Percentiles rank a stretch among this genome's conserved stretches.
Conservation (phyloP, 2,329 filamentous ascomycete genomes). For the Clonostachys sp. region DNA sequence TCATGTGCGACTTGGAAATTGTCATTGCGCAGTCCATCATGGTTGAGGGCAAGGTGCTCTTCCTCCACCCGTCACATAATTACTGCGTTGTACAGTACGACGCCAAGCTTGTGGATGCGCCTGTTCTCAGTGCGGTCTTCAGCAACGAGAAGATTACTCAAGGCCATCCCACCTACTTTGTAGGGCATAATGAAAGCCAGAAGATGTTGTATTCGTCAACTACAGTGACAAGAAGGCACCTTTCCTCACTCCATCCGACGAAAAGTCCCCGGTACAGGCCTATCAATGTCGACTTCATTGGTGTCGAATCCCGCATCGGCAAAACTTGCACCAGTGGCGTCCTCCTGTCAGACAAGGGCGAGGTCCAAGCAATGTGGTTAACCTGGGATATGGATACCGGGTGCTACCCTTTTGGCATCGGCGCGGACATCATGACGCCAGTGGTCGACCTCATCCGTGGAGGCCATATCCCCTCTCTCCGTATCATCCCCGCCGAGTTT, state of each 20-base stretch:
- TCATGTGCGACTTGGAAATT: slow-evolving; percentile 92
- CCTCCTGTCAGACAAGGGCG: slow-evolving; percentile 81
- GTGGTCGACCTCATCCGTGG: slow-evolving; percentile 83
- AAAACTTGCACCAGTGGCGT: slow-evolving; percentile 93
- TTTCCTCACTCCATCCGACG: slow-evolving; percentile 91
- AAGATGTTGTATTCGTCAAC: slow-evolving; percentile 92
- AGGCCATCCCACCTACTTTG: slow-evolving; percentile 90
- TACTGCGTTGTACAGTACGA: slow-evolving; percentile 96
- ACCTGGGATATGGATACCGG: slow-evolving; percentile 97
- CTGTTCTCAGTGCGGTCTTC: slow-evolving; percentile 83
- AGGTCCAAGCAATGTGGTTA: slow-evolving; percentile 92
- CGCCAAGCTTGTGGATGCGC: slow-evolving; percentile 85
- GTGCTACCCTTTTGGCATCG: slow-evolving; percentile 92
- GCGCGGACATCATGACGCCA: slow-evolving; percentile 81
- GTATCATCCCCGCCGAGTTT: slow-evolving; percentile 92
- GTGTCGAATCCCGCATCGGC: slow-evolving; percentile 88
- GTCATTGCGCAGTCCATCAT: slow-evolving; percentile 96
- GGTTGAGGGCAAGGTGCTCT: slow-evolving; percentile 89
- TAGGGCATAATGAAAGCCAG: slow-evolving; percentile 96
- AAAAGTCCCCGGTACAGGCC: slow-evolving; percentile 84
- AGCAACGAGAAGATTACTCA: slow-evolving; percentile 81
- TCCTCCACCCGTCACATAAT: slow-evolving; percentile 94
- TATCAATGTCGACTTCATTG: slow-evolving; percentile 94
- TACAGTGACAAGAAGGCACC: slow-evolving; percentile 96
- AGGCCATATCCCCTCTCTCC: slow-evolving; percentile 73